phyloP scores from a whole-genome alignment of 164 flowering plant genomes.

The Stephania japonica region DNA sequence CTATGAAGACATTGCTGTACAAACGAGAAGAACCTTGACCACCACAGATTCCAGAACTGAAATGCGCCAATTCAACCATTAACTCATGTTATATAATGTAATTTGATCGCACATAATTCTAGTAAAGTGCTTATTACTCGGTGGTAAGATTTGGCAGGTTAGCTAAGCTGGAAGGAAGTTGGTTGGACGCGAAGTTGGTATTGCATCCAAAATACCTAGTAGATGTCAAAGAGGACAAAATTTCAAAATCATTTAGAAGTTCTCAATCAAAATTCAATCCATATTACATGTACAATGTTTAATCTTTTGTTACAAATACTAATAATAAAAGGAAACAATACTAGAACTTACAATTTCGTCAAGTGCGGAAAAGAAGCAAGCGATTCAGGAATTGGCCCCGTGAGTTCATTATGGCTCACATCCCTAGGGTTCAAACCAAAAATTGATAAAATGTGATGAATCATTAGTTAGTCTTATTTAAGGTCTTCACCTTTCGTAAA shows the following conservation, averaged over 20 bases:
- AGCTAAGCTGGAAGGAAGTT: conserved; percentile 27
- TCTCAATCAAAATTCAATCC: not conserved
- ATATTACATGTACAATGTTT: not conserved
- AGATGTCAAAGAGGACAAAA: conserved; percentile 1
- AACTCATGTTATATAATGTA: not conserved
- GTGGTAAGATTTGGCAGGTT: conserved; percentile 35
- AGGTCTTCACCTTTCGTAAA: not conserved
- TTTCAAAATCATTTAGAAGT: not conserved
- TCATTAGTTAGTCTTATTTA: not conserved
- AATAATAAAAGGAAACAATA: not conserved
- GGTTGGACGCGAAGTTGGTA: conserved; percentile 23
- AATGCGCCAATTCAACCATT: conserved; percentile 7
- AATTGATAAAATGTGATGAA: not conserved
- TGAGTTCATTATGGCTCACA: conserved; percentile 49
- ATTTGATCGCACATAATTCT: not conserved
- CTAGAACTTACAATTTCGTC: conserved; percentile 35
- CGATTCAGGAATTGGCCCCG: conserved; percentile 42
- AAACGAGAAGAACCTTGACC: conserved; percentile 16
- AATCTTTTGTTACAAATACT: not conserved
- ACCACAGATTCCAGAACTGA: conserved; percentile 47
- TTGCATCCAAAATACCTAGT: conserved; percentile 65
- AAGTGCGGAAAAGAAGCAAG: conserved; percentile 36
- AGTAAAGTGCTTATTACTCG: conserved; percentile 36
- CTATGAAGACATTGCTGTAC: conserved; percentile 25
- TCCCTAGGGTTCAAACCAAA: conserved; percentile 33